Evolutionary conservation across 257 asterid genomes (phyloP).

Genomic region (Capsicum baccatum): DNA sequence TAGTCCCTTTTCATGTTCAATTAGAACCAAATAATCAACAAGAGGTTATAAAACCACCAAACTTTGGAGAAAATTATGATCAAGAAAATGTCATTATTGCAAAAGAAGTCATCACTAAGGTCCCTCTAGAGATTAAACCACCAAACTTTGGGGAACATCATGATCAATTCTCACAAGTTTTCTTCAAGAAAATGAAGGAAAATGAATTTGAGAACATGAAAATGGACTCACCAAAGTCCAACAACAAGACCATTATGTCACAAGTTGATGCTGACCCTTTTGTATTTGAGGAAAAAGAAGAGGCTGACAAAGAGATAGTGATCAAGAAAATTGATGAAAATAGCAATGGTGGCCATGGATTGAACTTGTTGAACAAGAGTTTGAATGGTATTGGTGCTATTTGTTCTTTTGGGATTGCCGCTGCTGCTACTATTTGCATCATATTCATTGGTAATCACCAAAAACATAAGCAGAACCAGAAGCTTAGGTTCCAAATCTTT

Average conservation of each 20-base stretch:
- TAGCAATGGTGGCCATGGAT: slow-evolving; percentile 32
- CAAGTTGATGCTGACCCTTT: slow-evolving; percentile 40
- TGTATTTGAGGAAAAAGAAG: slow-evolving; percentile 45
- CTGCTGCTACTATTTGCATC: slow-evolving; percentile 73
- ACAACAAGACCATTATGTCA: slow-evolving; percentile 35
- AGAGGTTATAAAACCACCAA: slow-evolving; percentile 15
- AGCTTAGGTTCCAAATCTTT: slow-evolving; percentile 60
- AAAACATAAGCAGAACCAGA: slow-evolving; percentile 43
- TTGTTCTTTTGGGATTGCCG: slow-evolving; percentile 77
- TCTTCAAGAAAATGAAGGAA: slow-evolving; percentile 77
- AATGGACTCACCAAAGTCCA: slow-evolving; percentile 66
- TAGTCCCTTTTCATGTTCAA: slow-evolving; percentile 30
- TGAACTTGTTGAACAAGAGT: slow-evolving; percentile 65
- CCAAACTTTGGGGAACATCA: slow-evolving; percentile 41
- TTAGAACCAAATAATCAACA: slow-evolving; percentile 33
- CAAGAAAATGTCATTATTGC: not conserved
- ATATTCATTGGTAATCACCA: slow-evolving; percentile 47
- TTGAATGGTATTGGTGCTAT: slow-evolving; percentile 75
- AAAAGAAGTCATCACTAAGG: not conserved
- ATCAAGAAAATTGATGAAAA: slow-evolving; percentile 31
- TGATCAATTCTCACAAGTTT: slow-evolving; percentile 58
- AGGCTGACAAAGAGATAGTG: slow-evolving; percentile 29
- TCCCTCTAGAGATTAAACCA: slow-evolving; percentile 33
- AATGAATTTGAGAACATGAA: slow-evolving; percentile 78
- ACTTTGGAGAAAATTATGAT: slow-evolving; percentile 46